phyloP scores from a whole-genome alignment of 805 yeast species.

The Ogataea glucozyma region DNA sequence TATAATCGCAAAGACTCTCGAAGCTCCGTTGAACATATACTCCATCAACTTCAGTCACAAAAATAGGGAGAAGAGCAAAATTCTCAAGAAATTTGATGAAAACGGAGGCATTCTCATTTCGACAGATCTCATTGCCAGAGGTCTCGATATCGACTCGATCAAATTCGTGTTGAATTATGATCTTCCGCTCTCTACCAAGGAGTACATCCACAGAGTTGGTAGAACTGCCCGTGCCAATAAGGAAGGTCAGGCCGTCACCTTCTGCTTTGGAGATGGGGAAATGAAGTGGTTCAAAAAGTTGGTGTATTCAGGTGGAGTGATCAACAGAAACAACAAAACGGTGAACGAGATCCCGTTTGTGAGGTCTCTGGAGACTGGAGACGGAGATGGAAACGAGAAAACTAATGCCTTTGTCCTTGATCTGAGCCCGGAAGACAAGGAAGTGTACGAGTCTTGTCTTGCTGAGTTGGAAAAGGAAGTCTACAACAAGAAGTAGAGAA shows the following conservation, averaged over 20 bases:
- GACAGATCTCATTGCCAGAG: constrained; percentile 95
- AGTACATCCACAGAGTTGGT: constrained; percentile 94
- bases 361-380: constrained; percentile 16
- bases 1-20: constrained; percentile 38
- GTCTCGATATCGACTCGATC: constrained; percentile 76
- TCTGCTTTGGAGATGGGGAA: constrained; percentile 80
- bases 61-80: constrained; percentile 51
- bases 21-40: constrained; percentile 30
- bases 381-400: constrained; percentile 9
- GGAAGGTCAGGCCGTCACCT: constrained; percentile 69
- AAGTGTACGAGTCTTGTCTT: constrained; percentile 46
- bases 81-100: constrained; percentile 58
- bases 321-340: constrained; percentile 48
- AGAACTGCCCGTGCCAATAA: constrained; percentile 95
- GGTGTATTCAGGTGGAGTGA: constrained; percentile 47
- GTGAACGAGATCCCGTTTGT: constrained; percentile 37
- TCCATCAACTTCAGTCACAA: constrained; percentile 63
- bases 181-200: constrained; percentile 82
- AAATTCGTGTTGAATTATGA: constrained; percentile 86
- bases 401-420: constrained; percentile 27
- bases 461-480: constrained; percentile 46
- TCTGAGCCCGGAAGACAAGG: constrained; percentile 39
- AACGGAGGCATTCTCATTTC: constrained; percentile 58
- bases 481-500: constrained; percentile 14
- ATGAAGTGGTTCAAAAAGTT: constrained; percentile 57